Conservation (phyloP, 495 filamentous ascomycete species). For the Parathielavia appendiculata region DNA sequence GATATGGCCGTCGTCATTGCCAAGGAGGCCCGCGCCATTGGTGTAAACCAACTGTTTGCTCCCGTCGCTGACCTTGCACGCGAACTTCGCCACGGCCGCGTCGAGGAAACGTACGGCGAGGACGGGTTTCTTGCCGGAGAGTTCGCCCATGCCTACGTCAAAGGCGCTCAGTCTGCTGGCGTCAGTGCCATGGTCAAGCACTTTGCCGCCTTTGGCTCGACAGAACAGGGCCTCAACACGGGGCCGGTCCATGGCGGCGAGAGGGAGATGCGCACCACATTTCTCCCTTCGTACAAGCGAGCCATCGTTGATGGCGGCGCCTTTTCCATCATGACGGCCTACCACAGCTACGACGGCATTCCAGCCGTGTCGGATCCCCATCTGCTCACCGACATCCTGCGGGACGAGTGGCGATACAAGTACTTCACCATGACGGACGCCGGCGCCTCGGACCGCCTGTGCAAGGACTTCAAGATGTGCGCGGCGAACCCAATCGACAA, state of each 20-base stretch:
- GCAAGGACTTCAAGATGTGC: constrained; percentile 59
- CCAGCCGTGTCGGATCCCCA: constrained; percentile 57
- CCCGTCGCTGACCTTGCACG: constrained; percentile 63
- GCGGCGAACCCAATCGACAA: constrained; percentile 53
- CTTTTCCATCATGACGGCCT: constrained; percentile 62
- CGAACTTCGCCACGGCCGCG: constrained; percentile 62
- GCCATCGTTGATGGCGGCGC: constrained; percentile 64
- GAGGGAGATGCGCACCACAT: constrained; percentile 62
- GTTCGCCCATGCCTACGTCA: constrained; percentile 55
- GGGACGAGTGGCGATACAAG: constrained; percentile 65
- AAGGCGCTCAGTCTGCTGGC: constrained; percentile 56
- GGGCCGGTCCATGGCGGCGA: constrained; percentile 65
- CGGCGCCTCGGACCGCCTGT: constrained; percentile 61
- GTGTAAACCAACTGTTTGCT: constrained; percentile 64
- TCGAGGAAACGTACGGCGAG: constrained; percentile 66
- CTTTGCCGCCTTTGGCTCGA: constrained; percentile 58
- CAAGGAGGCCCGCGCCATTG: constrained; percentile 56
- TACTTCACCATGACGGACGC: constrained; percentile 56
- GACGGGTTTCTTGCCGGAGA: constrained; percentile 56
- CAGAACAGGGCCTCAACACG: constrained; percentile 65
- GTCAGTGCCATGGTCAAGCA: constrained; percentile 68
- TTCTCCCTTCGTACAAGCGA: constrained; percentile 60
- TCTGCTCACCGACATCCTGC: constrained; percentile 59
- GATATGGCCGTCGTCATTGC: constrained; percentile 59
- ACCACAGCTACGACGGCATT: constrained; percentile 64